These are phyloP conservation scores for Ceratocystis alfenasii DNA, from an alignment of 2,329 filamentous ascomycete genomes.

Conservation along the genomic window DNA sequence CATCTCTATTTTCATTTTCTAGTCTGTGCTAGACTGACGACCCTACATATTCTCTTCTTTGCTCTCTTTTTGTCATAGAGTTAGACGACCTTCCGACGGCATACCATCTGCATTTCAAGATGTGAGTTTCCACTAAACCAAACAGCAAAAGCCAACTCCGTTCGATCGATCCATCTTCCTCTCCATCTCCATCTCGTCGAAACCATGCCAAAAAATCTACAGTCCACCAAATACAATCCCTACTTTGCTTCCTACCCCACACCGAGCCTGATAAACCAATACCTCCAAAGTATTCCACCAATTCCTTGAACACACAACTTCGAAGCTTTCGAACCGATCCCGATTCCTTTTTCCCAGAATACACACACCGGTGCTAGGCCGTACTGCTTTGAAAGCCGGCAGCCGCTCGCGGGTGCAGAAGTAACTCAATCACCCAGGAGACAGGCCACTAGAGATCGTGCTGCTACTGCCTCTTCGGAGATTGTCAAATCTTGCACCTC, in stretches of 20 bases:
- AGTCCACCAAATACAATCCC: not conserved
- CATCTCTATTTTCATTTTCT: not conserved
- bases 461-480: too few species aligned
- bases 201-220: not conserved
- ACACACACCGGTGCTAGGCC: not conserved
- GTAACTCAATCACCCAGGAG: too few species aligned
- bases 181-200: not conserved
- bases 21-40: not conserved
- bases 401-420: too few species aligned
- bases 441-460: too few species aligned
- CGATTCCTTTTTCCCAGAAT: not conserved
- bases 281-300: not conserved
- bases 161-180: not conserved
- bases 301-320: not conserved
- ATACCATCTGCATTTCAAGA: not conserved
- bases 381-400: too few species aligned
- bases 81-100: not conserved
- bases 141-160: not conserved
- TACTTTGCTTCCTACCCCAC: not conserved
- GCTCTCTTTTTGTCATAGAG: constrained; percentile 2
- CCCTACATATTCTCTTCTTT: not conserved
- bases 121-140: constrained; percentile 5
- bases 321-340: not conserved
- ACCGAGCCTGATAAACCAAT: not conserved
- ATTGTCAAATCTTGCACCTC: too few species aligned